phyloP scores from a whole-genome alignment of 2,329 filamentous ascomycete genomes.

The Ceratocystis eucalypticola region DNA sequence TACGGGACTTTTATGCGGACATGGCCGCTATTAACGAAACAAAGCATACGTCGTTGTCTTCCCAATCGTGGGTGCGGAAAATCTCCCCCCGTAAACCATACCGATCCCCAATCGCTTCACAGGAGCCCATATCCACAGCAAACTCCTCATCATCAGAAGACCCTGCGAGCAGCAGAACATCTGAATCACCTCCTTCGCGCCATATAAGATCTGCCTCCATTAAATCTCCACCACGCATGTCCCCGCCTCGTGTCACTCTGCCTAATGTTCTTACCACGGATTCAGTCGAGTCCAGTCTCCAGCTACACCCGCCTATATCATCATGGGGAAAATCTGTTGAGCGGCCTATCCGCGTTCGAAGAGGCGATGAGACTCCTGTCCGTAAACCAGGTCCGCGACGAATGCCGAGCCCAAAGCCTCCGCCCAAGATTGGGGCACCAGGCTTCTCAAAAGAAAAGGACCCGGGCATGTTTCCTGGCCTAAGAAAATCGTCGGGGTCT shows the following conservation, averaged over 20 bases:
- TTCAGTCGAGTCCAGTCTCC: not conserved
- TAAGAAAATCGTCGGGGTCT: not conserved
- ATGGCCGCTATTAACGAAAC: not conserved
- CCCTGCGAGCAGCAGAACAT: not conserved
- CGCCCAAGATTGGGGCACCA: not conserved
- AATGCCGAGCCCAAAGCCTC: constrained; percentile 13
- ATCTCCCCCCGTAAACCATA: not conserved
- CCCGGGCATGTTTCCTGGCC: not conserved
- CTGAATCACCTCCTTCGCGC: not conserved
- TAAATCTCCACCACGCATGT: constrained; percentile 7
- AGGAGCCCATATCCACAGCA: not conserved
- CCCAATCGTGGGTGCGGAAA: not conserved
- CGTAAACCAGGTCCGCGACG: not conserved
- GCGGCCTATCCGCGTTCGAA: constrained; percentile 13
- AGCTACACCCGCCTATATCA: not conserved
- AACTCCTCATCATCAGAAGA: not conserved
- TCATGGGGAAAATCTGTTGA: constrained; percentile 13
- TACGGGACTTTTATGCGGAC: constrained; percentile 10
- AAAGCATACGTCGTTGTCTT: constrained; percentile 7
- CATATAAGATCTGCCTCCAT: not conserved
- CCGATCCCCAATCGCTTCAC: not conserved
- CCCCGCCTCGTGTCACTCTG: constrained; percentile 8
- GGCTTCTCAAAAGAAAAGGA: not conserved
- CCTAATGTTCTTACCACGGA: constrained; percentile 3
- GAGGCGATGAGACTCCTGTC: constrained; percentile 16